phyloP scores from a whole-genome alignment of 129 eudicot genomes.

The Tanacetum coccineum region DNA sequence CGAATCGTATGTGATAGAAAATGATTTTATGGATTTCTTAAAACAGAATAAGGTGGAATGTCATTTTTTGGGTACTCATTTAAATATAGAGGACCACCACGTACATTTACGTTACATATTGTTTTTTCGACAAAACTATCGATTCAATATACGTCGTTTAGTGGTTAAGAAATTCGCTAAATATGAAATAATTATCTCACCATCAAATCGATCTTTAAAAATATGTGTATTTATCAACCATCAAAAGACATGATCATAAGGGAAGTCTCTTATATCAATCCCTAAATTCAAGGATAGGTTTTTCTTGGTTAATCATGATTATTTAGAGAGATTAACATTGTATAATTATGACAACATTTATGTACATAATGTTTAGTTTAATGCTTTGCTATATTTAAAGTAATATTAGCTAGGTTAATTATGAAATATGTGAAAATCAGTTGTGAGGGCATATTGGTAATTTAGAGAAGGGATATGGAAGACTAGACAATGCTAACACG shows the following conservation, averaged over 20 bases:
- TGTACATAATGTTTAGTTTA: too few species aligned
- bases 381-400: too few species aligned
- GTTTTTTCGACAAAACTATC: constrained; percentile 20
- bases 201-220: background rate
- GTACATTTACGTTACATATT: constrained; percentile 17
- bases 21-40: background rate
- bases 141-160: constrained; percentile 6
- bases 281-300: too few species aligned
- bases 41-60: background rate
- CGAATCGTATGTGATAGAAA: background rate
- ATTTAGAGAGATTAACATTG: too few species aligned
- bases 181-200: background rate
- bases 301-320: too few species aligned
- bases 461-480: constrained; percentile 16
- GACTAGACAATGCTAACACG: constrained; percentile 38
- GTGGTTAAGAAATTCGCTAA: constrained; percentile 18
- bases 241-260: background rate
- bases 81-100: constrained; percentile 20
- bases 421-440: constrained; percentile 9
- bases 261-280: too few species aligned
- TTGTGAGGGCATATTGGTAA: constrained; percentile 30
- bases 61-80: constrained; percentile 10
- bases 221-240: background rate
- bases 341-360: background rate
- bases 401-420: background rate